Conservation (phyloP, 768 basidiomycete genomes). For the Erythrobasidium yunnanense region DNA sequence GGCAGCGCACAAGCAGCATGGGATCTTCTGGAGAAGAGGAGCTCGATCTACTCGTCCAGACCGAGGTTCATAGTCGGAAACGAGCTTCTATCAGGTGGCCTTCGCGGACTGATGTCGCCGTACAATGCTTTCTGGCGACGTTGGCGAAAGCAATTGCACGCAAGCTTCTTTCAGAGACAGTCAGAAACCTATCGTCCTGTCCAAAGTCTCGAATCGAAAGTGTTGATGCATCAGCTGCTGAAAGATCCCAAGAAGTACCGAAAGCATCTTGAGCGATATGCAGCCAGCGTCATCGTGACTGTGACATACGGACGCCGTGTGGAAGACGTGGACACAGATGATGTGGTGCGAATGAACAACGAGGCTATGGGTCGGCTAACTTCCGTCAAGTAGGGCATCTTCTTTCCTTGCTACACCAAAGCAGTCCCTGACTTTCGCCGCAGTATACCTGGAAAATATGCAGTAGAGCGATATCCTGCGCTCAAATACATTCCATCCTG, state of each 20-base stretch:
- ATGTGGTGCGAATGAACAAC: conserved; percentile 26
- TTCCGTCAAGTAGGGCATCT: conserved; percentile 19
- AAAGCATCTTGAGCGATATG: conserved; percentile 32
- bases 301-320: conserved; percentile 30
- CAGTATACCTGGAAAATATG: conserved; percentile 33
- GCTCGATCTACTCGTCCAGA: conserved; percentile 14
- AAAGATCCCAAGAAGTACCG: conserved; percentile 22
- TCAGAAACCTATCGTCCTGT: conserved; percentile 35
- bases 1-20: conserved; percentile 33
- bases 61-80: conserved; percentile 35
- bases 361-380: conserved; percentile 26
- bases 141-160: conserved; percentile 33
- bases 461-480: conserved; percentile 33
- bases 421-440: neutral
- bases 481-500: conserved; percentile 31
- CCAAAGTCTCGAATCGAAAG: conserved; percentile 32
- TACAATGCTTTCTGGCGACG: conserved; percentile 26
- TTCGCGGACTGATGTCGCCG: conserved; percentile 29
- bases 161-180: conserved; percentile 23
- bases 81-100: conserved; percentile 27
- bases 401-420: neutral
- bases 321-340: conserved; percentile 26
- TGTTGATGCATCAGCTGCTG: conserved; percentile 33
- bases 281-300: conserved; percentile 27
- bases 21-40: conserved; percentile 35